phyloP scores from a whole-genome alignment of 1,284 basidiomycete genomes.

The Apiotrichum sp. region DNA sequence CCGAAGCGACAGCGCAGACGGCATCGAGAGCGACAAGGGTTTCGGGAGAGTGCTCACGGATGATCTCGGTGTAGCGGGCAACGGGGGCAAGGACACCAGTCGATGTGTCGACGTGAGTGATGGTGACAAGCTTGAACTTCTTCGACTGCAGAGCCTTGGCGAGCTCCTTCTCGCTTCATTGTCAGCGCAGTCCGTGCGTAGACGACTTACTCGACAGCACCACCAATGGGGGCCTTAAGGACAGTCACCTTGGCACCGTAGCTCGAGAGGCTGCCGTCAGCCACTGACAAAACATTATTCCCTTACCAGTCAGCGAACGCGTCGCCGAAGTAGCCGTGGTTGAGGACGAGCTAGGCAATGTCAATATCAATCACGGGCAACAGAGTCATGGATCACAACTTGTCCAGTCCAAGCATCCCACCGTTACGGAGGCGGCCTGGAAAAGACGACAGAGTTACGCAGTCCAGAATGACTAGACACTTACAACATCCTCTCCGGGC shows the following conservation, averaged over 20 bases:
- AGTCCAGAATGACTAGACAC: slow-evolving; percentile 21
- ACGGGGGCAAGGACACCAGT: slow-evolving; percentile 87
- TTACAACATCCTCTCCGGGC: slow-evolving; percentile 68
- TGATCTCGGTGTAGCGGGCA: slow-evolving; percentile 67
- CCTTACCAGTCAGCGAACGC: slow-evolving; percentile 71
- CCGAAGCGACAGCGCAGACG: slow-evolving; percentile 92
- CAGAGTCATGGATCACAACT: too few species aligned
- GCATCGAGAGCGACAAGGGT: slow-evolving; percentile 85
- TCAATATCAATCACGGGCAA: too few species aligned
- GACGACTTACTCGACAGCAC: slow-evolving; percentile 54
- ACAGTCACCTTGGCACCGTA: slow-evolving; percentile 91
- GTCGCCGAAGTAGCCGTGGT: slow-evolving; percentile 82
- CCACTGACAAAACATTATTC: neutral
- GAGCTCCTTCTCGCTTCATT: slow-evolving; percentile 38
- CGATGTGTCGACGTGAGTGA: slow-evolving; percentile 86
- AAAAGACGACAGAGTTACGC: neutral
- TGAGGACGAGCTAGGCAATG: slow-evolving; percentile 51
- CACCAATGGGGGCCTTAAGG: slow-evolving; percentile 75
- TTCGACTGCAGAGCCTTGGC: slow-evolving; percentile 63
- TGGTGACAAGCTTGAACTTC: slow-evolving; percentile 83
- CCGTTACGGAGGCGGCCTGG: neutral
- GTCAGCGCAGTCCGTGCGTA: neutral
- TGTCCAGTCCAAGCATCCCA: too few species aligned
- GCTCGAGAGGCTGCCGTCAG: slow-evolving; percentile 59
- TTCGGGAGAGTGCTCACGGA: slow-evolving; percentile 73